Evolutionary conservation across 169 alveolate species (phyloP).

Genomic region (Eimeria sp.): DNA sequence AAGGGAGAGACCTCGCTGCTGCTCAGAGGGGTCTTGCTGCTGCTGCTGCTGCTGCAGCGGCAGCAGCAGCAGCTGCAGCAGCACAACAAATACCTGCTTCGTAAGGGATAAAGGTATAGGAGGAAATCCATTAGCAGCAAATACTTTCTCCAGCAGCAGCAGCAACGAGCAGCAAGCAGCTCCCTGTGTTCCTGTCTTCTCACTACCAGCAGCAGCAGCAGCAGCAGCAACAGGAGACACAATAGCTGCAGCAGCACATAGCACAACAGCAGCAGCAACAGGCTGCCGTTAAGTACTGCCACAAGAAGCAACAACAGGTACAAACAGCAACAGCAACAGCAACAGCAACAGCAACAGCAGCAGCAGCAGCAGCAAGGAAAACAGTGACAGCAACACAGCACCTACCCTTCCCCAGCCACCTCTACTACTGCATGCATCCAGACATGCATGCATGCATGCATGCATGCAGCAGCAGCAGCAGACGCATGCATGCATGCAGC

Average conservation of each 20-base stretch:
- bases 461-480: slow-evolving; percentile 49
- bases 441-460: not conserved
- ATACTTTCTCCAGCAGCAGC: slow-evolving; percentile 6
- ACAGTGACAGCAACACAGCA: not conserved
- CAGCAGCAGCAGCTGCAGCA: slow-evolving; percentile 71
- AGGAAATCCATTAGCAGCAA: not conserved
- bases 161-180: slow-evolving; percentile 64
- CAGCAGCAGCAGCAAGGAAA: not conserved
- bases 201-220: slow-evolving; percentile 5
- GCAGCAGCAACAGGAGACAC: slow-evolving; percentile 25
- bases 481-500: slow-evolving; percentile 37
- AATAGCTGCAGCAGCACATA: slow-evolving; percentile 9
- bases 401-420: not conserved
- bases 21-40: not conserved
- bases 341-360: slow-evolving; percentile 22
- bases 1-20: slow-evolving; percentile 15
- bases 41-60: slow-evolving; percentile 27
- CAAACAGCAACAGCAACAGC: slow-evolving; percentile 14
- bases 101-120: slow-evolving; percentile 23
- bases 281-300: not conserved
- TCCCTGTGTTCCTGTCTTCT: not conserved
- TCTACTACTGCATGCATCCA: slow-evolving; percentile 1
- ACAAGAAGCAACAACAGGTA: slow-evolving; percentile 7
- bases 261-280: not conserved
- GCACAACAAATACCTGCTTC: slow-evolving; percentile 51